Percentiles rank a stretch among this genome's conserved stretches.
These are phyloP conservation scores for Starmerella bombicola DNA, from an alignment of 805 yeast species.

Conservation along the genomic window DNA sequence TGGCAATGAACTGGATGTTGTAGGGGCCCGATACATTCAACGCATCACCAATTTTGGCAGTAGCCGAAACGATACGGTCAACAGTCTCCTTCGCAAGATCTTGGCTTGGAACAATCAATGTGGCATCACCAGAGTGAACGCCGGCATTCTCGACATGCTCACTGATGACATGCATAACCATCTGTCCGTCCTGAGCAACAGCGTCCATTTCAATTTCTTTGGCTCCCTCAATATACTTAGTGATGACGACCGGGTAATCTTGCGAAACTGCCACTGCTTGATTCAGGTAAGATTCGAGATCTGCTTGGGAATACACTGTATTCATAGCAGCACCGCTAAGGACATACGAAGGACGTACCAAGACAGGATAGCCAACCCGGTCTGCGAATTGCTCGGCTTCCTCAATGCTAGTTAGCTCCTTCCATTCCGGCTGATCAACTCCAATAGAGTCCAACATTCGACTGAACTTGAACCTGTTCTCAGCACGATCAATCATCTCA, in stretches of 20 bases:
- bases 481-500: constrained; percentile 96
- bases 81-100: constrained; percentile 88
- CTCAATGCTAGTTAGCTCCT: constrained; percentile 80
- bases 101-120: constrained; percentile 93
- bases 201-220: constrained; percentile 99
- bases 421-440: constrained; percentile 99
- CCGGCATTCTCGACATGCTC: constrained; percentile 99
- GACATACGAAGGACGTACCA: constrained; percentile 95
- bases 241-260: constrained; percentile 93
- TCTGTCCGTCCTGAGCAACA: constrained; percentile 87
- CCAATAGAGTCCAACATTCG: constrained; percentile 94
- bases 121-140: constrained; percentile 99
- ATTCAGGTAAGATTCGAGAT: constrained; percentile 69
- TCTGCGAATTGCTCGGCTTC: constrained; percentile 92
- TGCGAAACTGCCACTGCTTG: constrained; percentile 97
- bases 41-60: constrained; percentile 92
- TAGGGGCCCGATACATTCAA: constrained; percentile 94
- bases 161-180: constrained; percentile 93
- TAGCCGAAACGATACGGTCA: constrained; percentile 79
- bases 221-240: constrained; percentile 92
- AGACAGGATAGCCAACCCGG: constrained; percentile 81
- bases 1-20: constrained; percentile 93
- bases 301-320: constrained; percentile 82
- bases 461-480: constrained; percentile 93
- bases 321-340: constrained; percentile 99